Percentiles rank a stretch among this genome's conserved stretches.
phyloP scores from a whole-genome alignment of 495 filamentous ascomycete species.

The Aspergillus saccharolyticus region DNA sequence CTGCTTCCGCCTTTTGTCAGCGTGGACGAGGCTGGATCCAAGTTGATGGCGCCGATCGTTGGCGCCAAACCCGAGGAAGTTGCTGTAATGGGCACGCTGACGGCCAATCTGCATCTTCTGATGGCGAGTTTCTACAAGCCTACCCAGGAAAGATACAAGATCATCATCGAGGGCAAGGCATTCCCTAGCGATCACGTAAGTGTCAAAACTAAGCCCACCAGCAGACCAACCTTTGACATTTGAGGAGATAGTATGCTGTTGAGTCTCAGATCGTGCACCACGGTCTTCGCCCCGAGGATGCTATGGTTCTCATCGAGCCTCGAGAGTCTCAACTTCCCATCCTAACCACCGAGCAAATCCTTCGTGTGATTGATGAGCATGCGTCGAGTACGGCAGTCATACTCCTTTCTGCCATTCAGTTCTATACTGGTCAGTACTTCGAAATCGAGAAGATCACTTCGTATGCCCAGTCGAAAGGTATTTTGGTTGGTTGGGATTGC shows the following conservation, averaged over 20 bases:
- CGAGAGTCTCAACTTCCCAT: constrained; percentile 43
- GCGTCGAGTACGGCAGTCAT: constrained; percentile 72
- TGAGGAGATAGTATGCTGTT: constrained; percentile 67
- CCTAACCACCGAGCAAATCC: constrained; percentile 67
- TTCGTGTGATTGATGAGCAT: constrained; percentile 70
- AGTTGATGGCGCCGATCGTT: constrained; percentile 75
- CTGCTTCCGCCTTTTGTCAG: constrained; percentile 76
- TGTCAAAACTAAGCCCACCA: neutral
- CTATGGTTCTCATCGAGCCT: constrained; percentile 75
- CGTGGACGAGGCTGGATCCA: constrained; percentile 65
- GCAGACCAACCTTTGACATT: constrained; percentile 5
- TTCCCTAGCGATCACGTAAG: constrained; percentile 89
- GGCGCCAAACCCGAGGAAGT: constrained; percentile 79
- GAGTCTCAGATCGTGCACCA: constrained; percentile 84
- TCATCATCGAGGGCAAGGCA: constrained; percentile 89
- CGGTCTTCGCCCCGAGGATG: constrained; percentile 56
- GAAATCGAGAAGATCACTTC: constrained; percentile 82
- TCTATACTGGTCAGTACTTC: constrained; percentile 88
- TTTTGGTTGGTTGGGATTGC: constrained; percentile 89
- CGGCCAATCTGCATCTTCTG: constrained; percentile 83
- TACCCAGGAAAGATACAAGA: constrained; percentile 69
- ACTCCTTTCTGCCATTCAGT: constrained; percentile 87
- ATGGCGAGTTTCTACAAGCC: constrained; percentile 92
- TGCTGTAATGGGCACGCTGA: constrained; percentile 89
- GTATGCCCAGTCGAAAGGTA: constrained; percentile 67